phyloP scores from a whole-genome alignment of 768 basidiomycete genomes.

The Trametopsis cervina region DNA sequence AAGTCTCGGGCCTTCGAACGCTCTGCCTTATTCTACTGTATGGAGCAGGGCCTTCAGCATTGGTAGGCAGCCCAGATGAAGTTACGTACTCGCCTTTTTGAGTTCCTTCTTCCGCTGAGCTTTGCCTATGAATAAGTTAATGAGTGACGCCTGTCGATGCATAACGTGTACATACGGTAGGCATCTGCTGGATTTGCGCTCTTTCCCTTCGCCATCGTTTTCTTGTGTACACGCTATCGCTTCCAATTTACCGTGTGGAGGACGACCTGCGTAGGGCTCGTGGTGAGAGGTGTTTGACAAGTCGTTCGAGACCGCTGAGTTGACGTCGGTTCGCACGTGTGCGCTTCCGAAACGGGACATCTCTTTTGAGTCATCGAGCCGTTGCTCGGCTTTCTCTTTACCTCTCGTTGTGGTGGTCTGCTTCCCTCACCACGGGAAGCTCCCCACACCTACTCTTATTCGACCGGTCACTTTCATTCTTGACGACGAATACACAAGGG shows the following conservation, averaged over 20 bases:
- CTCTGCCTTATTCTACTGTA: conserved; percentile 86
- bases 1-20: conserved; percentile 80
- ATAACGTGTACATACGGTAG: conserved; percentile 49
- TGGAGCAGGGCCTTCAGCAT: conserved; percentile 8
- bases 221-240: neutral
- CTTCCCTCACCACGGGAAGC: conserved; percentile 45
- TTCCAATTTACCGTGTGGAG: too few species aligned
- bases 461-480: neutral
- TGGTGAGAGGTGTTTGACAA: too few species aligned
- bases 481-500: neutral
- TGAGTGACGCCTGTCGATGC: neutral
- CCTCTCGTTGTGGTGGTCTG: conserved; percentile 22
- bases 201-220: conserved; percentile 87
- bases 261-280: too few species aligned
- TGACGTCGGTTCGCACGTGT: conserved; percentile 18
- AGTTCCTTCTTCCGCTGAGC: conserved; percentile 90
- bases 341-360: conserved; percentile 7
- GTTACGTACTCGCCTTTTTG: conserved; percentile 64
- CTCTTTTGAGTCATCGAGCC: conserved; percentile 21
- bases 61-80: neutral
- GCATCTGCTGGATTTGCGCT: conserved; percentile 92
- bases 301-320: too few species aligned
- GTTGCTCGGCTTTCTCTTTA: conserved; percentile 8
- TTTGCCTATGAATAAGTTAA: conserved; percentile 56
- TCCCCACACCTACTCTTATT: conserved; percentile 18